phyloP scores from a whole-genome alignment of 352 stramenopile genomes.

The Phytophthora vignae region DNA sequence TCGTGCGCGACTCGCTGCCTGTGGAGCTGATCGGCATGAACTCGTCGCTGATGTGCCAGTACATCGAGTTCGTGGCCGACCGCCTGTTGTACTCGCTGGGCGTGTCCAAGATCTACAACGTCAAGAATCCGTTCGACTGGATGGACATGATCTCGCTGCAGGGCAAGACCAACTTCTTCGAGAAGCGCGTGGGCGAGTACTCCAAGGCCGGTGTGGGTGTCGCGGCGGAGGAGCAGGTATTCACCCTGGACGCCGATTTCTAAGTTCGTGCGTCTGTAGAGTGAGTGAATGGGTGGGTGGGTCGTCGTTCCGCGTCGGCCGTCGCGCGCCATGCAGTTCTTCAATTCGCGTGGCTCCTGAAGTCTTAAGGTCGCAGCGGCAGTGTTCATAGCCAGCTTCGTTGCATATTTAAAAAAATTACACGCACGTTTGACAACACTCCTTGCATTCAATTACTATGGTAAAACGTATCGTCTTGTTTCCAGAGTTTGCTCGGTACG shows the following conservation, averaged over 20 bases:
- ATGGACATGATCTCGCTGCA: constrained; percentile 99
- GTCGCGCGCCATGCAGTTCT: constrained; percentile 30
- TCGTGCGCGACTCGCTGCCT: constrained; percentile 96
- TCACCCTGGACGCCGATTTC: constrained; percentile 95
- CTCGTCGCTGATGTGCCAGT: constrained; percentile 97
- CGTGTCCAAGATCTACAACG: constrained; percentile 94
- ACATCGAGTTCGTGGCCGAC: constrained; percentile 99
- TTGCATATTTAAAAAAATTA: constrained; percentile 1
- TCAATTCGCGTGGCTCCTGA: not conserved
- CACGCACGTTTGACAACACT: not conserved
- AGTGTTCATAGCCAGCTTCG: not conserved
- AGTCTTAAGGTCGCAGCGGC: not conserved
- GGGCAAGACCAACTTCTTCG: constrained; percentile 94
- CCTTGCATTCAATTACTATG: not conserved
- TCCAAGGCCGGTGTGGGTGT: constrained; percentile 97
- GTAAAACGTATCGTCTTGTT: too few species aligned
- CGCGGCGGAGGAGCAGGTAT: constrained; percentile 87
- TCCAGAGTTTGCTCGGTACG: too few species aligned
- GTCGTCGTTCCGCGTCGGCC: constrained; percentile 73
- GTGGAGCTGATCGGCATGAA: constrained; percentile 99
- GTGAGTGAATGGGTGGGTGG: not conserved
- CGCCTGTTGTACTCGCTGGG: constrained; percentile 94
- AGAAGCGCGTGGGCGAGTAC: constrained; percentile 99
- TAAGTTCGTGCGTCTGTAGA: constrained; percentile 52
- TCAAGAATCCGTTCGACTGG: constrained; percentile 98